Percentiles rank a stretch among this genome's conserved stretches.
These are phyloP conservation scores for Podaxis sp. DNA, from an alignment of 768 basidiomycete genomes.

Conservation along the genomic window DNA sequence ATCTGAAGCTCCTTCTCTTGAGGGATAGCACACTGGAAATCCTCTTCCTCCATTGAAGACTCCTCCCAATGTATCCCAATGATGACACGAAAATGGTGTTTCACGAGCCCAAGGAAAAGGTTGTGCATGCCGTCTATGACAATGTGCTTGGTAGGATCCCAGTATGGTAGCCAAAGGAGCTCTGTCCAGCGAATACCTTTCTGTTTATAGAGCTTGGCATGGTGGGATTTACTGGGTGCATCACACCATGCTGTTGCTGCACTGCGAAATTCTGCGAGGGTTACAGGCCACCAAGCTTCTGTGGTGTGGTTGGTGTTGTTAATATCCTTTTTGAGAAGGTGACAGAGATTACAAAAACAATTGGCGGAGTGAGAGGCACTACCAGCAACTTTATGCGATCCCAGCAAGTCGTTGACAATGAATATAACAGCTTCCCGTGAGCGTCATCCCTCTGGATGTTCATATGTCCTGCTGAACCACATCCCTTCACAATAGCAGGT, in stretches of 20 bases:
- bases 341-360: conserved; percentile 17
- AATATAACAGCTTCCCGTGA: conserved; percentile 28
- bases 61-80: conserved; percentile 14
- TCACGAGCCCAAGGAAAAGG: conserved; percentile 17
- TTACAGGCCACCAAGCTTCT: not conserved
- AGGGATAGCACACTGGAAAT: not conserved
- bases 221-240: not conserved
- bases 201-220: conserved; percentile 7
- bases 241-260: not conserved
- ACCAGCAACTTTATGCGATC: conserved; percentile 27
- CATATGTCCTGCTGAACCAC: conserved; percentile 22
- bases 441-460: conserved; percentile 22
- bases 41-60: not conserved
- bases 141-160: conserved; percentile 15
- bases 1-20: not conserved
- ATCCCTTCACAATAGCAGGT: conserved; percentile 30
- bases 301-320: conserved; percentile 7
- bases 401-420: conserved; percentile 33
- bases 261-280: not conserved
- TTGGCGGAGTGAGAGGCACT: conserved; percentile 16
- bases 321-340: conserved; percentile 1
- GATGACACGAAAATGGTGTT: conserved; percentile 16
- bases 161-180: conserved; percentile 17
- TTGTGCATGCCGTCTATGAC: conserved; percentile 18
- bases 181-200: conserved; percentile 17